Evolutionary conservation across 345 rosid species (phyloP).

Genomic region (Pugionium dolabratum): DNA sequence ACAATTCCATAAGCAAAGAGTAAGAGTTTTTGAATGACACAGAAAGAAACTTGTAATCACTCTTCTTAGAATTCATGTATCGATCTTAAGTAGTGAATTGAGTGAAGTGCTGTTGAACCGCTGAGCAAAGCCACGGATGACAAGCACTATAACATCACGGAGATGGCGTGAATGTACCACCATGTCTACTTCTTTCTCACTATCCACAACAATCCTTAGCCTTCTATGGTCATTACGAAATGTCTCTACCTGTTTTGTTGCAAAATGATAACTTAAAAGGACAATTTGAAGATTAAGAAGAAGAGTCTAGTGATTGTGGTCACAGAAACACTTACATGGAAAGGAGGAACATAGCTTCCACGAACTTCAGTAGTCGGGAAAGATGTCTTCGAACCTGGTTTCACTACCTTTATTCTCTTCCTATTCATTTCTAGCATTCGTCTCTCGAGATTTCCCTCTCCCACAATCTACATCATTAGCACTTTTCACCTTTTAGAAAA

Average conservation of each 20-base stretch:
- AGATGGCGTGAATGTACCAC: slow-evolving; percentile 80
- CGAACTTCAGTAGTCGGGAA: slow-evolving; percentile 90
- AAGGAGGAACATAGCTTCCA: slow-evolving; percentile 91
- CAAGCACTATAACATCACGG: slow-evolving; percentile 76
- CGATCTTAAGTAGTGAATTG: slow-evolving; percentile 83
- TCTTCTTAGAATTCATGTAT: slow-evolving; percentile 14
- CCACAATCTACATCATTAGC: slow-evolving; percentile 55
- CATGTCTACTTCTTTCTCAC: slow-evolving; percentile 80
- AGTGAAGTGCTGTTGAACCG: slow-evolving; percentile 95
- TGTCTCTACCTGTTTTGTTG: slow-evolving; percentile 62
- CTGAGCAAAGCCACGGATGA: slow-evolving; percentile 89
- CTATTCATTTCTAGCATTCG: slow-evolving; percentile 81
- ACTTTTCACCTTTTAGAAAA: slow-evolving; percentile 15
- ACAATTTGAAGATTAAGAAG: neutral
- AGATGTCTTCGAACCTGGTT: slow-evolving; percentile 91
- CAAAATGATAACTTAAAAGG: slow-evolving; percentile 18
- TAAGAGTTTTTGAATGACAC: slow-evolving; percentile 5
- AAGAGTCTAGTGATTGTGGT: slow-evolving; percentile 7
- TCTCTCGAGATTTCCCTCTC: slow-evolving; percentile 84
- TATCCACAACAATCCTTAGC: slow-evolving; percentile 81
- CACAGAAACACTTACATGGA: slow-evolving; percentile 63
- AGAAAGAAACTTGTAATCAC: slow-evolving; percentile 3
- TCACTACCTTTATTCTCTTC: slow-evolving; percentile 88
- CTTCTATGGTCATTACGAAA: slow-evolving; percentile 85
- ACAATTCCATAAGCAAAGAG: neutral